Percentiles rank a stretch among this genome's conserved stretches.
Evolutionary conservation across 768 basidiomycete species (phyloP).

Genomic region (Galerina sulciceps): DNA sequence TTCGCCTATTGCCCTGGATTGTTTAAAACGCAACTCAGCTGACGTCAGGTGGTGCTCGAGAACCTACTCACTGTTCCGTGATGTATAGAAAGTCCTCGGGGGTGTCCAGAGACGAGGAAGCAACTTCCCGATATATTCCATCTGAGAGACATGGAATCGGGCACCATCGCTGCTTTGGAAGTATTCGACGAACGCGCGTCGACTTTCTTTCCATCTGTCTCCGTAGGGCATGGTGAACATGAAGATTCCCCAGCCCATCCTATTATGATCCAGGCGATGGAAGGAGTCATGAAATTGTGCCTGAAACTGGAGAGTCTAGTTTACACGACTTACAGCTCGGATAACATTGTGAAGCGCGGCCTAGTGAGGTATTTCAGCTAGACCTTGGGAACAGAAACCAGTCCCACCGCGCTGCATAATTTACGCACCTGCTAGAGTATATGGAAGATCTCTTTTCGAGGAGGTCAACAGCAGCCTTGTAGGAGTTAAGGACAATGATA

Average conservation of each 20-base stretch:
- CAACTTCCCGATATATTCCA: not conserved
- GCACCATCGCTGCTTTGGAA: not conserved
- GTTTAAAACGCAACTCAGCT: not conserved
- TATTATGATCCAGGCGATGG: not conserved
- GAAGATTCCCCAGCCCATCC: constrained; percentile 2
- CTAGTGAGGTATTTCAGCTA: too few species aligned
- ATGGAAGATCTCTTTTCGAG: too few species aligned
- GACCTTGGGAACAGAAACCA: too few species aligned
- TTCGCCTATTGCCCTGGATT: not conserved
- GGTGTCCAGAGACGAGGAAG: not conserved
- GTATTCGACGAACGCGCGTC: not conserved
- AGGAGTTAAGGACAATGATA: too few species aligned
- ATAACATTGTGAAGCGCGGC: too few species aligned
- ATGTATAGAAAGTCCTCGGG: not conserved
- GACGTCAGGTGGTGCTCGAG: not conserved
- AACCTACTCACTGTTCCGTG: not conserved
- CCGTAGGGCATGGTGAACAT: constrained; percentile 2
- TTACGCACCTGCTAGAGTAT: too few species aligned
- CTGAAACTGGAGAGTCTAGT: too few species aligned
- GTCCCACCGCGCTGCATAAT: too few species aligned
- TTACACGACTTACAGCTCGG: not conserved
- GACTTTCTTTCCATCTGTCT: constrained; percentile 1
- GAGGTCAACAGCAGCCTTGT: too few species aligned
- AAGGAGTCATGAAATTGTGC: too few species aligned
- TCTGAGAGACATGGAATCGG: not conserved